Evolutionary conservation across 345 rosid species (phyloP).

Genomic region (Citrus trifoliata): DNA sequence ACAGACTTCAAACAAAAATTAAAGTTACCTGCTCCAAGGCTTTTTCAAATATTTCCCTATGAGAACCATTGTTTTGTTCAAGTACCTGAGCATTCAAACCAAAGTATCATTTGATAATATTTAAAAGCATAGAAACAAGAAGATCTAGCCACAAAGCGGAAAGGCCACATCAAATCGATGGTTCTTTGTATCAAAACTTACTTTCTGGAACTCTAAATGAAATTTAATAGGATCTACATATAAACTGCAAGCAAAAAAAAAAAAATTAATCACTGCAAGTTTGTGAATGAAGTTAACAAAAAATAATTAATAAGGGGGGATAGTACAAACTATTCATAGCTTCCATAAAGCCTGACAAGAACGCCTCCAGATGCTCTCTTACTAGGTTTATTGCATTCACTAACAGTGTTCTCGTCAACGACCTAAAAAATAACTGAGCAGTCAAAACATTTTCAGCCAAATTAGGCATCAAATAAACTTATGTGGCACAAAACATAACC

Average conservation of each 20-base stretch:
- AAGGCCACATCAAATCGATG: neutral
- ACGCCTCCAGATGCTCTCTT: constrained; percentile 20
- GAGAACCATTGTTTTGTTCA: constrained; percentile 32
- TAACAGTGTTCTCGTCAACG: constrained; percentile 32
- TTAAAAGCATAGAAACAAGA: neutral
- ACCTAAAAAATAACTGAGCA: constrained; percentile 32
- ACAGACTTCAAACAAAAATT: neutral
- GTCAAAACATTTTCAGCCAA: neutral
- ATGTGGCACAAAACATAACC: neutral
- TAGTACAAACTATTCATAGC: constrained; percentile 44
- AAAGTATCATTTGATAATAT: neutral
- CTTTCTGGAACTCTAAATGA: constrained; percentile 38
- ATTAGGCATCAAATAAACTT: constrained; percentile 2
- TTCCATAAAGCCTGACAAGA: constrained; percentile 56
- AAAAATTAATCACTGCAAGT: constrained; percentile 1
- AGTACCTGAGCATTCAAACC: constrained; percentile 31
- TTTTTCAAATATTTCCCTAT: constrained; percentile 33
- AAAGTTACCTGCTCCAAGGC: constrained; percentile 42
- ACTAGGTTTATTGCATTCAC: constrained; percentile 27
- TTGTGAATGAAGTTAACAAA: neutral
- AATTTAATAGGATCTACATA: constrained; percentile 38
- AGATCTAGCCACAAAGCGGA: neutral
- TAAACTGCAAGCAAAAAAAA: constrained; percentile 28
- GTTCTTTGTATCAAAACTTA: constrained; percentile 18
- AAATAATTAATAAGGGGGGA: constrained; percentile 3